These are phyloP conservation scores for Thermothelomyces thermophilus DNA, from an alignment of 2,329 filamentous ascomycete species.

Conservation along the genomic window DNA sequence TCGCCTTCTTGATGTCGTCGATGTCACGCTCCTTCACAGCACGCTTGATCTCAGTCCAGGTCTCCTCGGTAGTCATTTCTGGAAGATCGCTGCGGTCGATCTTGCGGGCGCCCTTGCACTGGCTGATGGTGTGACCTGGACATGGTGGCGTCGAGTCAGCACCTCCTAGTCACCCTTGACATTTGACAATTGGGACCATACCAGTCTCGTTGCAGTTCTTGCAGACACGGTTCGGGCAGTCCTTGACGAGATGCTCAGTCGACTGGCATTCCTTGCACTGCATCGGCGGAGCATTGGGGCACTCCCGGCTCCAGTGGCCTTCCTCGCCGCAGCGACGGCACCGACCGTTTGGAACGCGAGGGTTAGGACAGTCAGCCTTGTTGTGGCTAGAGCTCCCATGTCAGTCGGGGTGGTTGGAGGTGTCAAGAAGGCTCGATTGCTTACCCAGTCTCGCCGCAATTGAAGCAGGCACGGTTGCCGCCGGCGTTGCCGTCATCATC, in stretches of 20 bases:
- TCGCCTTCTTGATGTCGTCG: slow-evolving; percentile 55
- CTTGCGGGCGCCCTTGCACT: slow-evolving; percentile 55
- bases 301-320: slow-evolving; percentile 54
- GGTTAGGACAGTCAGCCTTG: slow-evolving; percentile 56
- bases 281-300: slow-evolving; percentile 41
- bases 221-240: slow-evolving; percentile 48
- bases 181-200: slow-evolving; percentile 37
- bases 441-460: slow-evolving; percentile 50
- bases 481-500: slow-evolving; percentile 28
- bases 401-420: slow-evolving; percentile 10
- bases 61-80: slow-evolving; percentile 45
- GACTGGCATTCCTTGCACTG: slow-evolving; percentile 41
- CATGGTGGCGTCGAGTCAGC: slow-evolving; percentile 11
- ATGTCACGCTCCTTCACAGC: slow-evolving; percentile 51
- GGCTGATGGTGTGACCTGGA: slow-evolving; percentile 47
- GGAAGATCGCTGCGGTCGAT: slow-evolving; percentile 48
- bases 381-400: slow-evolving; percentile 42
- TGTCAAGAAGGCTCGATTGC: slow-evolving; percentile 18
- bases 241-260: slow-evolving; percentile 44
- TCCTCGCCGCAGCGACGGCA: slow-evolving; percentile 43
- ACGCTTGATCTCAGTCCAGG: slow-evolving; percentile 50
- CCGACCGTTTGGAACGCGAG: slow-evolving; percentile 33
- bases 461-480: slow-evolving; percentile 43
- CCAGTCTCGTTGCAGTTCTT: slow-evolving; percentile 57
- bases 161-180: not conserved